phyloP scores from a whole-genome alignment of 129 eudicot genomes.

The sunflower (Helianthus annuus) region DNA sequence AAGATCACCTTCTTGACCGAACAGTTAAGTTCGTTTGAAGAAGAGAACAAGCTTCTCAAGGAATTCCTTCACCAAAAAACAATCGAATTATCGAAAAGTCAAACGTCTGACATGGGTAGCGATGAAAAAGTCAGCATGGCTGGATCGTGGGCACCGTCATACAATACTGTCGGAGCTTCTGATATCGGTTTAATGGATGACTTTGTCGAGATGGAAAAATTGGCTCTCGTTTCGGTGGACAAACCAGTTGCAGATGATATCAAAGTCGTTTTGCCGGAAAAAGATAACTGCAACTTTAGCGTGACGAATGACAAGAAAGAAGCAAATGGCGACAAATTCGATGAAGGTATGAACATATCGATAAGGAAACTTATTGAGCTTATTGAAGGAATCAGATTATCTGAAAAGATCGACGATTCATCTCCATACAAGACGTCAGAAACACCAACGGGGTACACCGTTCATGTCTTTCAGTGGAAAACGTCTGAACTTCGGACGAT shows the following conservation, averaged over 20 bases:
- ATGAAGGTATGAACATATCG: slow-evolving; percentile 41
- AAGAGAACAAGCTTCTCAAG: slow-evolving; percentile 69
- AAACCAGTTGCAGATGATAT: slow-evolving; percentile 47
- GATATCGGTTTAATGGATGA: slow-evolving; percentile 87
- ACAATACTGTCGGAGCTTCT: slow-evolving; percentile 49
- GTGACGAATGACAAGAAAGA: slow-evolving; percentile 13
- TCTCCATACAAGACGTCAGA: slow-evolving; percentile 38
- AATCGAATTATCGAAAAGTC: slow-evolving; percentile 43
- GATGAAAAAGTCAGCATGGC: slow-evolving; percentile 74
- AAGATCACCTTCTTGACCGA: slow-evolving; percentile 52
- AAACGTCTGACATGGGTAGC: slow-evolving; percentile 65
- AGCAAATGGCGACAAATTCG: too few species aligned
- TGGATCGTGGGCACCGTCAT: slow-evolving; percentile 58
- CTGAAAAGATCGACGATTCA: slow-evolving; percentile 27
- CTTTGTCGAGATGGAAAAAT: slow-evolving; percentile 88
- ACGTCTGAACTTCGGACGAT: slow-evolving; percentile 58
- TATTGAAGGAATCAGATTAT: slow-evolving; percentile 57
- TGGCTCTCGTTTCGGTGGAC: slow-evolving; percentile 60
- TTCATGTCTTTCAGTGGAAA: slow-evolving; percentile 85
- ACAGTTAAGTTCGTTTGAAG: slow-evolving; percentile 56
- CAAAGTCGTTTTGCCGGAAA: slow-evolving; percentile 37
- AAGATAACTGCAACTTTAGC: slow-evolving; percentile 6
- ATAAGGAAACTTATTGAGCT: slow-evolving; percentile 60
- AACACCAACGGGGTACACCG: slow-evolving; percentile 52
- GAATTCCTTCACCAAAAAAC: slow-evolving; percentile 53